Evolutionary conservation across 129 eudicot species (phyloP).

Genomic region (Helianthus annuus): HanXRQr2.0-SUNRISE NC_035449.2:146673285-146673784

Average conservation of each 20-base stretch:
- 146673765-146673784: neutral
- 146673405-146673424: slow-evolving; percentile 25
- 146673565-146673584: slow-evolving; percentile 36
- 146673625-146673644: slow-evolving; percentile 34
- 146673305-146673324: slow-evolving; percentile 35
- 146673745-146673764: slow-evolving; percentile 8
- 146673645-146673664: slow-evolving; percentile 30
- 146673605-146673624: slow-evolving; percentile 35
- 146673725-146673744: slow-evolving; percentile 30
- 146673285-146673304: slow-evolving; percentile 28
- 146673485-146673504: slow-evolving; percentile 33
- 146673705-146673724: neutral
- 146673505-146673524: slow-evolving; percentile 40
- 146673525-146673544: slow-evolving; percentile 41
- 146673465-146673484: slow-evolving; percentile 5
- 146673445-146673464: slow-evolving; percentile 7
- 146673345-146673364: slow-evolving; percentile 20
- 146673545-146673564: slow-evolving; percentile 42
- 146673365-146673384: slow-evolving; percentile 30
- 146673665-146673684: slow-evolving; percentile 22
- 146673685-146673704: slow-evolving; percentile 27
- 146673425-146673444: slow-evolving; percentile 29
- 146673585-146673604: slow-evolving; percentile 33
- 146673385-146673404: slow-evolving; percentile 30
- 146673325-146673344: slow-evolving; percentile 28